phyloP scores from a whole-genome alignment of 1,139 yeast species.

The Meyerozyma guilliermondii region DNA sequence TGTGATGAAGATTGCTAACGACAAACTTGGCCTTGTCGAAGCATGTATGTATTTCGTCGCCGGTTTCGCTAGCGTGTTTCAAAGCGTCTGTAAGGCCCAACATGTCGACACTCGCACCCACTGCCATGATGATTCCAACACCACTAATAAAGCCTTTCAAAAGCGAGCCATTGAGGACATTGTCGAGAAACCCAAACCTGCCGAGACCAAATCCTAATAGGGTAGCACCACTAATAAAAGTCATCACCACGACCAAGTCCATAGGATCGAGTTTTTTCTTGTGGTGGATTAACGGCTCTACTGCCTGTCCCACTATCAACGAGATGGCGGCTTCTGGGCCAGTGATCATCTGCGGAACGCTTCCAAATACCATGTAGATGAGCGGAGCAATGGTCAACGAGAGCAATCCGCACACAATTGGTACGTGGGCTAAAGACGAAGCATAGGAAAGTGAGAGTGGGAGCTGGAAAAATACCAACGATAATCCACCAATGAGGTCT shows the following conservation, averaged over 20 bases:
- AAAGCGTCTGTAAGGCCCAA: constrained; percentile 54
- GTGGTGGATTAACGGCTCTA: constrained; percentile 62
- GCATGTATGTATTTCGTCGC: constrained; percentile 59
- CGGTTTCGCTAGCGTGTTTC: constrained; percentile 28
- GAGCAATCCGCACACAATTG: constrained; percentile 78
- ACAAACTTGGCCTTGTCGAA: constrained; percentile 65
- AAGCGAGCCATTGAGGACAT: constrained; percentile 76
- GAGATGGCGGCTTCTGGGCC: constrained; percentile 97
- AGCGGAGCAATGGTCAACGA: constrained; percentile 83
- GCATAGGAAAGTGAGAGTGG: constrained; percentile 90
- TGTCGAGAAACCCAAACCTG: constrained; percentile 84
- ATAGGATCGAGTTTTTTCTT: constrained; percentile 47
- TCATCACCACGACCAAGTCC: constrained; percentile 66
- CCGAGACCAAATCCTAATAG: constrained; percentile 74
- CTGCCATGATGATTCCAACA: constrained; percentile 86
- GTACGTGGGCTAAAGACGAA: constrained; percentile 84
- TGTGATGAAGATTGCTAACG: constrained; percentile 29
- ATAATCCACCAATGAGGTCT: constrained; percentile 79
- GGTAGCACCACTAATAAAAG: constrained; percentile 74
- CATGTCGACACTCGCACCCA: constrained; percentile 70
- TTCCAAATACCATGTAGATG: constrained; percentile 76
- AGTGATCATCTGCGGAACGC: constrained; percentile 94
- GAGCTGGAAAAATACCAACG: constrained; percentile 86
- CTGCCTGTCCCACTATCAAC: constrained; percentile 85
- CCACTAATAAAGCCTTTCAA: constrained; percentile 88